Evolutionary conservation across 306 rosid genomes (phyloP).

Genomic region (Pyrus pyrifolia): DNA sequence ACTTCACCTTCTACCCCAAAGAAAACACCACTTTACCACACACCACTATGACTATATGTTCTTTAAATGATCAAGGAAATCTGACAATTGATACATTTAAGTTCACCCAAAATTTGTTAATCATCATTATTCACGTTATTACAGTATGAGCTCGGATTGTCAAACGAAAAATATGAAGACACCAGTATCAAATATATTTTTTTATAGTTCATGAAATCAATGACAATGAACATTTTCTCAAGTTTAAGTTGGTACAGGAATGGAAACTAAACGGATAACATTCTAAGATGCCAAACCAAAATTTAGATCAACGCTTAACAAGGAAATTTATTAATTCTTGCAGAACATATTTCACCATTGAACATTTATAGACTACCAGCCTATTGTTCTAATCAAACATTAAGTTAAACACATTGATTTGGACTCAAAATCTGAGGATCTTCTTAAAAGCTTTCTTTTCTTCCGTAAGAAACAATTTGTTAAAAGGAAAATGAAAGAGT

Average conservation of each 20-base stretch:
- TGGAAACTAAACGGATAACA: not conserved
- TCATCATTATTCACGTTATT: not conserved
- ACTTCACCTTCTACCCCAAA: not conserved
- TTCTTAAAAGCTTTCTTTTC: too few relatives aligned
- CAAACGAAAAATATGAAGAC: not conserved
- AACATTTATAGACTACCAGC: too few relatives aligned
- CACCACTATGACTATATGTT: not conserved
- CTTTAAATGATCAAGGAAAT: not conserved
- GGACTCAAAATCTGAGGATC: too few relatives aligned
- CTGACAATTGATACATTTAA: not conserved
- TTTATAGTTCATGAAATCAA: not conserved
- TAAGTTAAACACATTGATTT: too few relatives aligned
- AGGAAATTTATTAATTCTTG: not conserved
- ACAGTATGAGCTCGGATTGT: not conserved
- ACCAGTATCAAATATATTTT: not conserved
- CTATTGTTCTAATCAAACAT: too few relatives aligned
- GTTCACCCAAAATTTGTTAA: not conserved
- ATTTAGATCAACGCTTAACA: not conserved
- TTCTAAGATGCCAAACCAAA: not conserved
- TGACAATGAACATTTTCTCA: not conserved
- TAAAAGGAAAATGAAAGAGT: too few relatives aligned
- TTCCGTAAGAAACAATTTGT: too few relatives aligned
- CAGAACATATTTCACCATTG: too few relatives aligned
- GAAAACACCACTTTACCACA: not conserved
- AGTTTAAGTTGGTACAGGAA: not conserved